phyloP scores from a whole-genome alignment of 306 rosid species.

The Fagus crenata region DNA sequence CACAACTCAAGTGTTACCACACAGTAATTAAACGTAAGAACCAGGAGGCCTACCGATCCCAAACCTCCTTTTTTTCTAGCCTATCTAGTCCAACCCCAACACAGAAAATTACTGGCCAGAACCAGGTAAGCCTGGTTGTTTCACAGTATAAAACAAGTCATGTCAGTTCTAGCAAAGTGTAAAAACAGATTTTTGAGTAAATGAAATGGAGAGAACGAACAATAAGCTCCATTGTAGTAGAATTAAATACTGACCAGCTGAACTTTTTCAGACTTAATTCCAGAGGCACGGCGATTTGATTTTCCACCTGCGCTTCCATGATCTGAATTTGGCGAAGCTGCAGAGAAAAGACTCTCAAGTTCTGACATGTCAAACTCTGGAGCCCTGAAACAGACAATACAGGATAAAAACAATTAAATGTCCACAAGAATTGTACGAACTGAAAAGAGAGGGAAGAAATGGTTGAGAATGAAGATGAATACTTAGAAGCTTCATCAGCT shows the following conservation, averaged over 20 bases:
- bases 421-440: constrained; percentile 17
- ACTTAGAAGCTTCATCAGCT: constrained; percentile 78
- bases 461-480: constrained; percentile 31
- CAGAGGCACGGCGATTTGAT: constrained; percentile 48
- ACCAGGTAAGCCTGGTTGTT: constrained; percentile 12
- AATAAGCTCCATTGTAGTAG: not conserved
- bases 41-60: constrained; percentile 15
- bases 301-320: constrained; percentile 49
- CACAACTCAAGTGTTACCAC: constrained; percentile 9
- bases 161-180: constrained; percentile 9
- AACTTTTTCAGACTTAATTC: constrained; percentile 74
- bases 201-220: constrained; percentile 1
- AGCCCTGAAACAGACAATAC: constrained; percentile 59
- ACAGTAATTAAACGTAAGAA: constrained; percentile 12
- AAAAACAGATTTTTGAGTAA: constrained; percentile 23
- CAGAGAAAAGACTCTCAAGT: constrained; percentile 89
- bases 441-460: constrained; percentile 29
- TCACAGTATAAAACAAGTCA: constrained; percentile 18
- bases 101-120: constrained; percentile 3
- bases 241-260: constrained; percentile 61
- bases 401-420: constrained; percentile 17
- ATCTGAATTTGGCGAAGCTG: constrained; percentile 61
- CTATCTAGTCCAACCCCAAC: not conserved
- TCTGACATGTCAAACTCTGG: constrained; percentile 98
- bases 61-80: not conserved